phyloP scores from a whole-genome alignment of 495 filamentous ascomycete genomes.

The Aspergillus sclerotioniger region DNA sequence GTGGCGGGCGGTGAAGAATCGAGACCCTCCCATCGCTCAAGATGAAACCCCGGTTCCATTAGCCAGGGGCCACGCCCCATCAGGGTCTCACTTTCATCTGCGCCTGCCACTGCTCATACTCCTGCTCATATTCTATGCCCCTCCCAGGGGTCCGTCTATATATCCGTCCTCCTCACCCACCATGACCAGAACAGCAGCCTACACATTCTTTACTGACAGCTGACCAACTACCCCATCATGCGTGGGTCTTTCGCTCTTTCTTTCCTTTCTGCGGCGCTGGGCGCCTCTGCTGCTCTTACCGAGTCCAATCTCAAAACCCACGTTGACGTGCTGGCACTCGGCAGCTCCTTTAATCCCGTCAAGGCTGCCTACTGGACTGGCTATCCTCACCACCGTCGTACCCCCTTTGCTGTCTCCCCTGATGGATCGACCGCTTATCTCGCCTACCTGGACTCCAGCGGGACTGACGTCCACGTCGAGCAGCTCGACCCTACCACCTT shows the following conservation, averaged over 20 bases:
- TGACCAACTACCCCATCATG: slow-evolving; percentile 23
- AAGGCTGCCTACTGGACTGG: slow-evolving; percentile 53
- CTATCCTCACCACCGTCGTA: slow-evolving; percentile 52
- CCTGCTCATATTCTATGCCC: too few relatives aligned
- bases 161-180: not conserved
- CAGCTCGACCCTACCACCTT: slow-evolving; percentile 46
- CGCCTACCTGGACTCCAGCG: slow-evolving; percentile 49
- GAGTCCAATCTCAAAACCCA: slow-evolving; percentile 36
- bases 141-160: not conserved
- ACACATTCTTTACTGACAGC: slow-evolving; percentile 1
- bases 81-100: not conserved
- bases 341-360: slow-evolving; percentile 46
- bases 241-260: slow-evolving; percentile 27
- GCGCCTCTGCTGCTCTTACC: slow-evolving; percentile 24
- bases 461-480: slow-evolving; percentile 49
- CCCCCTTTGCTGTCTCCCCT: slow-evolving; percentile 51
- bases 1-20: not conserved
- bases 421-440: slow-evolving; percentile 52
- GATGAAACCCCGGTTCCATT: not conserved
- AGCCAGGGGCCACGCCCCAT: not conserved
- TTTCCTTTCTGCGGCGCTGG: slow-evolving; percentile 32
- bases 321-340: slow-evolving; percentile 42
- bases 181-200: not conserved
- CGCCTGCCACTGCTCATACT: too few relatives aligned
- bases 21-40: not conserved